Base-by-base conservation (phyloP, 164 flowering plant genomes). In the Aristolochia fimbriata region DNA sequence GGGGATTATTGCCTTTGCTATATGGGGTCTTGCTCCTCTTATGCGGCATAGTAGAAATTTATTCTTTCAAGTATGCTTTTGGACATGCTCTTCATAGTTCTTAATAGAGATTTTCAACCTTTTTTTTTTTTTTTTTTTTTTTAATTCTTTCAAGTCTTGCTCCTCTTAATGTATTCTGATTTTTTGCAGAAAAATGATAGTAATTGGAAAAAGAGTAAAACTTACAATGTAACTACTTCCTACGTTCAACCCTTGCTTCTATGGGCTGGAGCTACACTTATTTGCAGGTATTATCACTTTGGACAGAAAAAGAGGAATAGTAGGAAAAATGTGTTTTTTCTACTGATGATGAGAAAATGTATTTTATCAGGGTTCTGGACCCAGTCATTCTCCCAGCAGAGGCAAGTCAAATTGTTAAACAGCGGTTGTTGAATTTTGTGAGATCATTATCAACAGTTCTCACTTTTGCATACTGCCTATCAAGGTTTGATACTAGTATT, bases 371-470 rank as follows among this genome's bases (percentile, higher is more conserved):
- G 75, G 81, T 83, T 54, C 65, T 90, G 69, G 94, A 93, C 72
- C 96, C 97, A 55, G 70, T 93, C 46, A 69, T 76, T 62, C 70
- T 90, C 49, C 96, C 87, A 52, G 69, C 91, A n/a, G 94, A 86
- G 74, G 83, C 97, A 59, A 77, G 88, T 65, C 86, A 86, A 76
- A 75, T 70, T 73, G 87, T 90, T 58, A 93, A 93, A 72, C 83
- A 75, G 57, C 84, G 97, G 31, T 76, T 93, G 66, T 47, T 93
- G 76, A 78, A 64, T 77, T 89, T 93, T 75, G 76, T 83, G 16
- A 78, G 91, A 70, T 87, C 98, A 60, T 75, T 93, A 65, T 89
- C 98, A 24, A 86, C 97, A 46, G 96, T 93, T 45, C 74, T 93
- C 60, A 88, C 96, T n/a, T 77, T 82, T 57, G 90, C 97, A 8